Conservation (phyloP, 163 green algal genomes). For the Volvox carteri region DNA sequence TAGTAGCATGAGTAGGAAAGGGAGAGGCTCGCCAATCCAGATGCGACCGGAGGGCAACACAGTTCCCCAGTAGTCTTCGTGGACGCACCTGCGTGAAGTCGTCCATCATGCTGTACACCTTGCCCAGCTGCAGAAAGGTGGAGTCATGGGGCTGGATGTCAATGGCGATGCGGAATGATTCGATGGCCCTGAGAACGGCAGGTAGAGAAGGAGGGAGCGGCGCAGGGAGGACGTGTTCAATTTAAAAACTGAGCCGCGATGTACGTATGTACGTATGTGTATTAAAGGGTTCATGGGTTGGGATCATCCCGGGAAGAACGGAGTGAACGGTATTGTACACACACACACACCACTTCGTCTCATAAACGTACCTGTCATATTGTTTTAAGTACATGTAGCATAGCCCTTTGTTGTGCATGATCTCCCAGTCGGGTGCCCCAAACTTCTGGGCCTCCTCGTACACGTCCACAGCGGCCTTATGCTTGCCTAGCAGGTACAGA, state of each 20-base stretch:
- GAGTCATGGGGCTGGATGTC: slow-evolving; percentile 80
- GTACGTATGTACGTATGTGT: too few species aligned
- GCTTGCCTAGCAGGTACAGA: slow-evolving; percentile 84
- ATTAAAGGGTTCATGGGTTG: too few species aligned
- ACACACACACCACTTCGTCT: neutral
- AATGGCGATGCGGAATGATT: slow-evolving; percentile 78
- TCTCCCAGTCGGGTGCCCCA: slow-evolving; percentile 81
- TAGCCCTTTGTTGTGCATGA: slow-evolving; percentile 84
- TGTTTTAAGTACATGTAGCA: slow-evolving; percentile 80
- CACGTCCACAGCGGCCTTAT: slow-evolving; percentile 81
- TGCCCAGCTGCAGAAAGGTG: slow-evolving; percentile 83
- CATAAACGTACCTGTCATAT: slow-evolving; percentile 64
- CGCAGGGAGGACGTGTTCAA: neutral
- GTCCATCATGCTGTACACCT: slow-evolving; percentile 74
- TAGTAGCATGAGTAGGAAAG: too few species aligned
- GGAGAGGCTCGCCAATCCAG: too few species aligned
- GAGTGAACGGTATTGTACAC: too few species aligned
- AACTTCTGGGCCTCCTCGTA: slow-evolving; percentile 83
- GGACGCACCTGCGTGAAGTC: slow-evolving; percentile 56
- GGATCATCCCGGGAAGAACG: too few species aligned
- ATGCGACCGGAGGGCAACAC: too few species aligned
- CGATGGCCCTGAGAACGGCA: slow-evolving; percentile 65
- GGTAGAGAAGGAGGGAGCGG: neutral
- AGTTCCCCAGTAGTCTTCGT: neutral
- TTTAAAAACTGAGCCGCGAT: too few species aligned